A percentile compares a stretch with the other conserved stretches of the same genome.
Evolutionary conservation across 768 basidiomycete genomes (phyloP).

Genomic region (Mycena venus): DNA sequence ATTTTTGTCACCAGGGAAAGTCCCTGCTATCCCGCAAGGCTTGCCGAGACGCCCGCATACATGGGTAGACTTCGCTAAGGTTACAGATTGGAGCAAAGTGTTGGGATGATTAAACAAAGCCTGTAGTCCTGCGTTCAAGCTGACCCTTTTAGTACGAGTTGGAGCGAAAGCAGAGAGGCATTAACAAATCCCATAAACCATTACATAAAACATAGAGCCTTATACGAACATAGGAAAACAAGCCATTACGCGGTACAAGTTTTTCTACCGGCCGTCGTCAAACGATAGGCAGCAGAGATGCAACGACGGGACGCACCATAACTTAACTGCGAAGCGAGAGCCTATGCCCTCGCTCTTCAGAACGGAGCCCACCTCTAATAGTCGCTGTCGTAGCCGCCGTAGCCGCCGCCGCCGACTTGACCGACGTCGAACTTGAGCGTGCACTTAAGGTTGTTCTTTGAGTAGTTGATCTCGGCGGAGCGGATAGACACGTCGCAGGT

Average conservation of each 20-base stretch:
- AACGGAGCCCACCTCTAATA: background rate
- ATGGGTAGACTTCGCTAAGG: background rate
- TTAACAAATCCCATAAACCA: background rate
- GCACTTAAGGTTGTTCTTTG: constrained; percentile 57
- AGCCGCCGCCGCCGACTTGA: constrained; percentile 36
- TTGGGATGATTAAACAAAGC: no score
- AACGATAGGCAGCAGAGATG: background rate
- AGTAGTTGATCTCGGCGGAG: constrained; percentile 52
- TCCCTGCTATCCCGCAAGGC: background rate
- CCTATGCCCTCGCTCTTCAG: background rate
- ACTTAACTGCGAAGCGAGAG: background rate
- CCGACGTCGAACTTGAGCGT: constrained; percentile 54
- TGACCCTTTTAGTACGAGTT: no score
- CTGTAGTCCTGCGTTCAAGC: no score
- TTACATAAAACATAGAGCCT: constrained; percentile 10
- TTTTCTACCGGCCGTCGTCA: background rate
- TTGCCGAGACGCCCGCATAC: background rate
- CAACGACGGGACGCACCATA: background rate
- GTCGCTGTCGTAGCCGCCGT: constrained; percentile 10
- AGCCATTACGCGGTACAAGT: background rate
- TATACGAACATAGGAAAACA: background rate
- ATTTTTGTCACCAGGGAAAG: background rate
- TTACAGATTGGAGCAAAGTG: constrained; percentile 14
- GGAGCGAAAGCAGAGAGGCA: no score
- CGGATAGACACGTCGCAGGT: constrained; percentile 47